Evolutionary conservation across 116 monocot genomes (phyloP), one percentile per base, ranked within the genome.

Genomic region (Trichopus zeylanicus): DNA sequence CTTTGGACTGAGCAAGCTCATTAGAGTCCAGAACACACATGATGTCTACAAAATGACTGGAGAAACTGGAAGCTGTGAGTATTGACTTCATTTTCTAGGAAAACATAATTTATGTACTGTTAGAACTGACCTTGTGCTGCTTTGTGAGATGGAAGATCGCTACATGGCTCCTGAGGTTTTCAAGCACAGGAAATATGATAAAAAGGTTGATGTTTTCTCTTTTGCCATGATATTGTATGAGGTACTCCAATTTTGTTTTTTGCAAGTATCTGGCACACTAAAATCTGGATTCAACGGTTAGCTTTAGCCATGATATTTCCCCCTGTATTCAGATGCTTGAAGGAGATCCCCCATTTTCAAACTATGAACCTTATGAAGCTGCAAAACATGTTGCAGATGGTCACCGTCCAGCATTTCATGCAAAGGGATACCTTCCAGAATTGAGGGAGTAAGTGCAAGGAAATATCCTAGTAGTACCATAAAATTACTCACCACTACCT

Each of bases 81-180:
- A 6, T 59, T 9, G 16, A 35, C 48, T 46, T 27, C 34, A 25
- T 31, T 37, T 61, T 15, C 32, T 4, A 9, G 25, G 31, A 35
- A 26, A 26, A 38, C 22, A 56, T 39, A 39, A 63, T 52, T 25
- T 29, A 16, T 61, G 19, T 47, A 55, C 21, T 30, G 7, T n/a
- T n/a, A 46, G 3, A n/a, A 53, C 31, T 71, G 34, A 74, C 58
- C 46, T 31, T 53, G 15, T 60, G 31, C 29, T 68, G 42, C 28
- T 57, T 62, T 72, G 23, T 70, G 57, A 42, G 58, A 51, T 72
- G 56, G 48, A 15, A 95, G 90, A 95, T 58, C 90, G 95, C 31
- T 97, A 97, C 60, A 97, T 97, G 95, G 95, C 95, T 42, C 91
- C 95, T 57, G 91, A 97, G 80, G 95, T 97, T 6, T 97, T 97